Conservation (phyloP, 1,284 basidiomycete genomes). For the Ustilago tritici region DNA sequence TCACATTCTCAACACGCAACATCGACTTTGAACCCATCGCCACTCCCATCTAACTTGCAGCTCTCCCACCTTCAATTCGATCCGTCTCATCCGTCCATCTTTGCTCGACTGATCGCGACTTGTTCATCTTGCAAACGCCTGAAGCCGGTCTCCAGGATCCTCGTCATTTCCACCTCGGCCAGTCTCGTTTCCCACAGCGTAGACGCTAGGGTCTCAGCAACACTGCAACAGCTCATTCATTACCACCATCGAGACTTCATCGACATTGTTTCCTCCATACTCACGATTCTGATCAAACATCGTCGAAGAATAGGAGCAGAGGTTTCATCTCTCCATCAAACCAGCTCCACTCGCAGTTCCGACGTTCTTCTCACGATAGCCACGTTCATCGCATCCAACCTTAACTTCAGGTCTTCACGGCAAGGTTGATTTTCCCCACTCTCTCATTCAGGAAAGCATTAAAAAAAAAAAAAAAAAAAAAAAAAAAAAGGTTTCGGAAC, state of each 20-base stretch:
- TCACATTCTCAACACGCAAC: background rate
- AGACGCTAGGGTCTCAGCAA: slow-evolving; percentile 3
- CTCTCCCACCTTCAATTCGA: background rate
- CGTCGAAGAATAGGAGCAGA: slow-evolving; percentile 1
- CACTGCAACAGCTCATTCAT: slow-evolving; percentile 1
- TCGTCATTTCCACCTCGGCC: background rate
- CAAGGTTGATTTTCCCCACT: slow-evolving; percentile 9
- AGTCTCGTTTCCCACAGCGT: background rate
- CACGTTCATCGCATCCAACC: too few relatives aligned
- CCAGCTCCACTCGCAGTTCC: background rate
- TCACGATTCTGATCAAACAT: background rate
- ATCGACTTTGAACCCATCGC: background rate
- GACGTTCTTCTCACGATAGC: background rate
- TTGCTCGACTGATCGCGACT: background rate
- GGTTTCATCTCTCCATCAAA: background rate
- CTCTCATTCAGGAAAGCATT: background rate
- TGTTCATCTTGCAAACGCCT: background rate
- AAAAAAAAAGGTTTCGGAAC: slow-evolving; percentile 6
- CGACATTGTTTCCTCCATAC: background rate
- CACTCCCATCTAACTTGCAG: background rate
- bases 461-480: too few relatives aligned
- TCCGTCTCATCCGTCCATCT: background rate
- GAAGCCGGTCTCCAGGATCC: slow-evolving; percentile 7
- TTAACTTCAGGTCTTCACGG: background rate
- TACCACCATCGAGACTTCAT: slow-evolving; percentile 6